Evolutionary conservation across 768 basidiomycete species (phyloP).

Genomic region (Jaapia argillacea): DNA sequence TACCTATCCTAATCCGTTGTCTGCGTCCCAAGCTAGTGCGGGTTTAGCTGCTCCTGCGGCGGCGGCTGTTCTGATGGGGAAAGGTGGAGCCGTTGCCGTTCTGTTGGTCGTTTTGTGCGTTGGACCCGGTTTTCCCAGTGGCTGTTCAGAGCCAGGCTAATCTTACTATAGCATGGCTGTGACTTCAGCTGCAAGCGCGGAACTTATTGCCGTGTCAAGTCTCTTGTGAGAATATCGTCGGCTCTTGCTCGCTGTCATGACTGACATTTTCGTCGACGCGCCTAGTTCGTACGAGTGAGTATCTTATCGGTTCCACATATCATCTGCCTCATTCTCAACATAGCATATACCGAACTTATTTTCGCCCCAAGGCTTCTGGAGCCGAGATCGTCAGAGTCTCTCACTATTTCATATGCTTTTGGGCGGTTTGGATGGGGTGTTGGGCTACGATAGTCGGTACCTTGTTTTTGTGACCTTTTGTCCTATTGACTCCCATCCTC

Average conservation of each 20-base stretch:
- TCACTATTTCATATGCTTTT: constrained; percentile 21
- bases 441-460: constrained; percentile 23
- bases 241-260: neutral
- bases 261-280: neutral
- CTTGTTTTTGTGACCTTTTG: neutral
- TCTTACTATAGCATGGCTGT: constrained; percentile 29
- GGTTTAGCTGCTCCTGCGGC: constrained; percentile 38
- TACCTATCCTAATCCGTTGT: constrained; percentile 35
- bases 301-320: too few relatives aligned
- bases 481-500: neutral
- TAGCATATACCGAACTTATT: constrained; percentile 24
- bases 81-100: constrained; percentile 31
- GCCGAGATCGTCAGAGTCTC: constrained; percentile 23
- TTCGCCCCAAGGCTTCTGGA: constrained; percentile 19
- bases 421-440: constrained; percentile 27
- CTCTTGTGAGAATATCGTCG: constrained; percentile 25
- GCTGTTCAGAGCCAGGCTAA: neutral
- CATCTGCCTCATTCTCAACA: neutral
- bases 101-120: constrained; percentile 32
- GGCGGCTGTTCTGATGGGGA: constrained; percentile 34
- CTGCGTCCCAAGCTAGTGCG: constrained; percentile 26
- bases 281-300: constrained; percentile 37
- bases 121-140: neutral
- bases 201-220: constrained; percentile 33
- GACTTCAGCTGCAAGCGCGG: constrained; percentile 34